These are phyloP conservation scores for Schizophyllum amplum DNA, from an alignment of 1,284 basidiomycete species.

Conservation along the genomic window DNA sequence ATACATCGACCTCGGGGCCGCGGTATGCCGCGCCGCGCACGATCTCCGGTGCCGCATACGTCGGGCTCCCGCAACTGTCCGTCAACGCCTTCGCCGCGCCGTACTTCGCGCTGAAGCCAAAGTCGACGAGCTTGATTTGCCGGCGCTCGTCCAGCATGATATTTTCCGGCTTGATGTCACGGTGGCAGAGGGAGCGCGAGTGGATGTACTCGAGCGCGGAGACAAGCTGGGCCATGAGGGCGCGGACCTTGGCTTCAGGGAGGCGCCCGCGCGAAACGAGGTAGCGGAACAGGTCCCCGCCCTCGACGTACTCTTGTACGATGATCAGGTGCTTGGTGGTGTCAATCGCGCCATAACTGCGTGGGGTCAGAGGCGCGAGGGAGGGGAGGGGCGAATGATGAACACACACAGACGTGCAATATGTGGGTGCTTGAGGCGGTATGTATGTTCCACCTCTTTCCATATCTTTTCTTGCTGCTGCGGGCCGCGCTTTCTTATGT, in stretches of 20 bases:
- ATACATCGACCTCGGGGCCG: slow-evolving; percentile 94
- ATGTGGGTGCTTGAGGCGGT: slow-evolving; percentile 85
- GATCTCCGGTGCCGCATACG: slow-evolving; percentile 95
- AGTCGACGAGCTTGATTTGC: slow-evolving; percentile 97
- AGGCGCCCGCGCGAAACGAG: slow-evolving; percentile 87
- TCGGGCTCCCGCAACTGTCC: slow-evolving; percentile 92
- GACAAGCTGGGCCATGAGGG: slow-evolving; percentile 97
- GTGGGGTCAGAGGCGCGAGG: slow-evolving; percentile 9
- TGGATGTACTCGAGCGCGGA: slow-evolving; percentile 95
- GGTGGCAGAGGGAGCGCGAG: slow-evolving; percentile 89
- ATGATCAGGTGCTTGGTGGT: slow-evolving; percentile 92
- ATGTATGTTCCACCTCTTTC: slow-evolving; percentile 93
- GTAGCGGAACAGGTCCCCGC: slow-evolving; percentile 94
- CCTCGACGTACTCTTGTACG: slow-evolving; percentile 88
- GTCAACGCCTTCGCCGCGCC: slow-evolving; percentile 91
- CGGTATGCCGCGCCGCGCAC: slow-evolving; percentile 90
- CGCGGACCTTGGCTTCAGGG: slow-evolving; percentile 77
- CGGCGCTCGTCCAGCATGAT: slow-evolving; percentile 90
- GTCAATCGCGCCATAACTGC: slow-evolving; percentile 91
- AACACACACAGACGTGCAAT: slow-evolving; percentile 79
- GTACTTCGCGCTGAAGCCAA: slow-evolving; percentile 95
- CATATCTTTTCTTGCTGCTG: slow-evolving; percentile 88
- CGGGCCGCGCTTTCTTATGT: slow-evolving; percentile 92
- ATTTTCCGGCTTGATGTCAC: slow-evolving; percentile 97
- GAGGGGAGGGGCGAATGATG: slow-evolving; percentile 20